Percentiles rank a stretch among this genome's conserved stretches.
Evolutionary conservation across 2,329 filamentous ascomycete genomes (phyloP).

Genomic region (Didymella exigua): DNA sequence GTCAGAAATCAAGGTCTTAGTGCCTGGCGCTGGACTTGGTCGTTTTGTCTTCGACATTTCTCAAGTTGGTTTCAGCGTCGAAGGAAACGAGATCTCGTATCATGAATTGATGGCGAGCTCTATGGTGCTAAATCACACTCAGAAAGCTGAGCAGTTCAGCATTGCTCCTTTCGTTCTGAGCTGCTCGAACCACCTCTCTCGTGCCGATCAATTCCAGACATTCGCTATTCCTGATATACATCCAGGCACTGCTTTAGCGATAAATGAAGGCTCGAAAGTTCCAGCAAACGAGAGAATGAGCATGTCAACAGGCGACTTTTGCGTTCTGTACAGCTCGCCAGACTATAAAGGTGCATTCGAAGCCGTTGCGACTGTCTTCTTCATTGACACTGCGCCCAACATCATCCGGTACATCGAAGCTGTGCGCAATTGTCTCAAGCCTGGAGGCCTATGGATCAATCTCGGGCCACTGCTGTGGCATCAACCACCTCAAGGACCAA

Average conservation of each 20-base stretch:
- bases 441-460: constrained; percentile 85
- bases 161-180: constrained; percentile 85
- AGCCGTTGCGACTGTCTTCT: constrained; percentile 88
- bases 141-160: constrained; percentile 65
- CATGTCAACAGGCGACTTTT: constrained; percentile 93
- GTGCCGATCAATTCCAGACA: constrained; percentile 74
- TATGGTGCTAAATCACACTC: constrained; percentile 73
- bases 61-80: constrained; percentile 70
- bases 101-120: constrained; percentile 90
- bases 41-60: constrained; percentile 88
- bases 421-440: constrained; percentile 75
- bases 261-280: constrained; percentile 18
- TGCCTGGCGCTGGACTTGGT: constrained; percentile 89
- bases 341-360: constrained; percentile 70
- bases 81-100: constrained; percentile 95
- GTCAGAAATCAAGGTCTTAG: constrained; percentile 68
- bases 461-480: constrained; percentile 94
- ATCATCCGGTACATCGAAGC: constrained; percentile 87
- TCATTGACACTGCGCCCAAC: constrained; percentile 96
- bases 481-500: constrained; percentile 75
- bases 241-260: constrained; percentile 46
- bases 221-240: constrained; percentile 79
- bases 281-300: constrained; percentile 72
- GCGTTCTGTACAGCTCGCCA: constrained; percentile 76
- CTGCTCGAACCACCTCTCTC: constrained; percentile 82